These are phyloP conservation scores for Mycosphaerelloides madeirae DNA, from an alignment of 2,329 filamentous ascomycete genomes.

Conservation along the genomic window DNA sequence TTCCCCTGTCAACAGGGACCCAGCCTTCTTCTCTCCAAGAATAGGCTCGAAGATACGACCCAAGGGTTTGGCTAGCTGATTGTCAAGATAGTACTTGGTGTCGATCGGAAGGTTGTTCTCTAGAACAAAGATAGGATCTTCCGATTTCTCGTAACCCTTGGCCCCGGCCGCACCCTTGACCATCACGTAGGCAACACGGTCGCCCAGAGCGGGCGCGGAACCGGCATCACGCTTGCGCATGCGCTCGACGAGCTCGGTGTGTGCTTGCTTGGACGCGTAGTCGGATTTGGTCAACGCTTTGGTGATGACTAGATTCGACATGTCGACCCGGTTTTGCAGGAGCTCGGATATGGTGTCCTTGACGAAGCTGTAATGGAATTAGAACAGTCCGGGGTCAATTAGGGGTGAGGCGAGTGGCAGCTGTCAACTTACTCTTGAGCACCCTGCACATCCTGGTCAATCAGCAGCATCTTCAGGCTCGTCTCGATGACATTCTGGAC, in stretches of 20 bases:
- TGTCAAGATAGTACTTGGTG: constrained; percentile 97
- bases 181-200: constrained; percentile 98
- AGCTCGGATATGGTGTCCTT: constrained; percentile 93
- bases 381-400: constrained; percentile 30
- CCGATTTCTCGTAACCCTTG: constrained; percentile 95
- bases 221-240: constrained; percentile 97
- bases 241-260: constrained; percentile 88
- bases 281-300: constrained; percentile 89
- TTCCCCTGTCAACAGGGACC: constrained; percentile 79
- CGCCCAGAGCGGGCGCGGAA: constrained; percentile 85
- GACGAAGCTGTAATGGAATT: constrained; percentile 66
- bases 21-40: constrained; percentile 85
- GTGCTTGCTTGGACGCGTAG: constrained; percentile 89
- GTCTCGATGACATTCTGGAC: constrained; percentile 98
- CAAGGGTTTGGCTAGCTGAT: constrained; percentile 92
- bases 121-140: constrained; percentile 93
- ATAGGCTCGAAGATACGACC: constrained; percentile 97
- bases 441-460: constrained; percentile 82
- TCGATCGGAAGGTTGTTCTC: constrained; percentile 98
- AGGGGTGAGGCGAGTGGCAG: not conserved
- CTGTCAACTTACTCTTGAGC: constrained; percentile 75
- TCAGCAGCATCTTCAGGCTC: constrained; percentile 88
- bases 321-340: constrained; percentile 94
- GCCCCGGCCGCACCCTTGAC: constrained; percentile 82
- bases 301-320: constrained; percentile 98